These are phyloP conservation scores for Neolentinus lepideus DNA, from an alignment of 1,284 basidiomycete genomes.

Conservation along the genomic window DNA sequence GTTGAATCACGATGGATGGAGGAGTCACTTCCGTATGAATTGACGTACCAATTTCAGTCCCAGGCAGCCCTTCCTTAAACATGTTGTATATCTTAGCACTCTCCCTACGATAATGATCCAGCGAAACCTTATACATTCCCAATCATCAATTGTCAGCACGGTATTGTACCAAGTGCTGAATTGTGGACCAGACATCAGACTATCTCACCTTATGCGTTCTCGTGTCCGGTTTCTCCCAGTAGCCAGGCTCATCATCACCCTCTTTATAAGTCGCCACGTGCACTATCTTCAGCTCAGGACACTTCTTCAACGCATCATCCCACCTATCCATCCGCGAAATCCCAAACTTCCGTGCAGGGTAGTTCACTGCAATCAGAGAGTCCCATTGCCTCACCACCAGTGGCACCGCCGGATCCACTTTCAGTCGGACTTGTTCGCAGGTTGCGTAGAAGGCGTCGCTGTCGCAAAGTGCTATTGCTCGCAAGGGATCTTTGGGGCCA, in stretches of 20 bases:
- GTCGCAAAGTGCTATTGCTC: conserved; percentile 86
- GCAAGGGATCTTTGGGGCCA: conserved; percentile 62
- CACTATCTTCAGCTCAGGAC: conserved; percentile 79
- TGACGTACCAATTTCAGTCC: conserved; percentile 56
- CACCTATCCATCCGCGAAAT: conserved; percentile 82
- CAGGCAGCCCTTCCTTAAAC: conserved; percentile 77
- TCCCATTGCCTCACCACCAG: conserved; percentile 95
- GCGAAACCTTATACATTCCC: conserved; percentile 60
- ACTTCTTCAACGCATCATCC: conserved; percentile 78
- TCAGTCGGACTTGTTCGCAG: conserved; percentile 83
- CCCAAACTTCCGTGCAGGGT: conserved; percentile 41
- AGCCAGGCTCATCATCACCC: conserved; percentile 82
- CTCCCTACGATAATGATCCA: conserved; percentile 92
- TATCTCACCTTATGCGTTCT: conserved; percentile 82
- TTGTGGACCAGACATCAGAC: not conserved
- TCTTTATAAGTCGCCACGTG: conserved; percentile 95
- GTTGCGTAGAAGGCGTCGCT: conserved; percentile 91
- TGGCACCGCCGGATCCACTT: conserved; percentile 66
- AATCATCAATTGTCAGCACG: conserved; percentile 1
- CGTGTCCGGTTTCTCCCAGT: conserved; percentile 83
- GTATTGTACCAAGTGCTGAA: not conserved
- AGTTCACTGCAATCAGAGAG: conserved; percentile 88
- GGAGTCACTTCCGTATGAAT: not conserved
- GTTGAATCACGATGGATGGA: conserved; percentile 4
- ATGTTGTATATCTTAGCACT: conserved; percentile 83